phyloP scores from a whole-genome alignment of 306 rosid species.

The Dalbergia cochinchinensis region DNA sequence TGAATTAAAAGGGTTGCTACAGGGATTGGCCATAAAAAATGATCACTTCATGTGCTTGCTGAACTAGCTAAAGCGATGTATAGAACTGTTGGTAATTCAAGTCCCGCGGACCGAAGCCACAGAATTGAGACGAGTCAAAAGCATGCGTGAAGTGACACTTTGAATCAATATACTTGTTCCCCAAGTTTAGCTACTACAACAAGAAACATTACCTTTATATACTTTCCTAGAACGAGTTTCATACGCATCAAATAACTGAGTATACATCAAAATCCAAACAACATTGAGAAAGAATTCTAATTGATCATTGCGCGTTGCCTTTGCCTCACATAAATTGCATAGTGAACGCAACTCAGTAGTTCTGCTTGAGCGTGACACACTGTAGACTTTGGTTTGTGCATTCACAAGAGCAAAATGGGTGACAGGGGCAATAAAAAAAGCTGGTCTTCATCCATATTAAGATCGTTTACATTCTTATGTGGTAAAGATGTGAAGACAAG shows the following conservation, averaged over 20 bases:
- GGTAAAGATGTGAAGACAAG: conserved; percentile 36
- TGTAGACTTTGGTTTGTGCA: background rate
- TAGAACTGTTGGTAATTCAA: background rate
- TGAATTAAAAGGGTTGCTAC: no score
- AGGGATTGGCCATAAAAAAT: no score
- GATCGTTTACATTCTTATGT: background rate
- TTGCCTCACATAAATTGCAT: background rate
- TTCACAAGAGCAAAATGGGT: conserved; percentile 24
- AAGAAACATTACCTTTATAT: conserved; percentile 30
- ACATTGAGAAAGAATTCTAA: background rate
- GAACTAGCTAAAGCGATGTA: background rate
- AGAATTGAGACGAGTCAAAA: background rate
- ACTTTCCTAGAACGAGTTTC: conserved; percentile 6
- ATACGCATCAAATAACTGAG: conserved; percentile 14
- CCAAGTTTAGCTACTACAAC: conserved; percentile 31
- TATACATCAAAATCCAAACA: background rate
- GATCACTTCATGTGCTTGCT: no score
- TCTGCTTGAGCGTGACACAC: background rate
- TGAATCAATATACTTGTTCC: conserved; percentile 27
- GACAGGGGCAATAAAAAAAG: background rate
- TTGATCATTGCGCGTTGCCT: background rate
- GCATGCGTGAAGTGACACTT: conserved; percentile 2
- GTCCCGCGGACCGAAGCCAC: background rate
- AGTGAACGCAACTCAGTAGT: background rate
- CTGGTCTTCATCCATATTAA: conserved; percentile 21